Evolutionary conservation across 2,329 filamentous ascomycete genomes (phyloP).

Genomic region (Penicillium sp.): DNA sequence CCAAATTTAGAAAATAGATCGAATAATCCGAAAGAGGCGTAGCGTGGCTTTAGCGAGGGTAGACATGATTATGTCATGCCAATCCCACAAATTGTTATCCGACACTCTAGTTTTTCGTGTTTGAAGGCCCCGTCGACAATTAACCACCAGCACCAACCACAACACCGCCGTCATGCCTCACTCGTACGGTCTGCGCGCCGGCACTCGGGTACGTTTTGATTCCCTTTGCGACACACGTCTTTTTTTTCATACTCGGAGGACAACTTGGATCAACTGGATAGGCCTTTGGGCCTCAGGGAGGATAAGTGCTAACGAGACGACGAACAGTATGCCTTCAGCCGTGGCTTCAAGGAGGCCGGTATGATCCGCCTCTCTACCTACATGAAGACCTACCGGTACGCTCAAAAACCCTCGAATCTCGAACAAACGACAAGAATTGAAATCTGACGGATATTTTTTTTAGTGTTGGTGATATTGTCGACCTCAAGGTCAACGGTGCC

Average conservation of each 20-base stretch:
- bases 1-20: neutral
- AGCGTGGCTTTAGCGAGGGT: constrained; percentile 21
- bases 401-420: constrained; percentile 23
- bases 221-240: constrained; percentile 8
- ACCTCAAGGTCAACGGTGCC: constrained; percentile 98
- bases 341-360: constrained; percentile 93
- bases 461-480: constrained; percentile 96
- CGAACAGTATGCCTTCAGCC: constrained; percentile 81
- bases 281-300: constrained; percentile 18
- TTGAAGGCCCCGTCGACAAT: constrained; percentile 36
- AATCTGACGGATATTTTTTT: constrained; percentile 47
- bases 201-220: constrained; percentile 69
- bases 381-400: constrained; percentile 86
- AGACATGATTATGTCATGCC: constrained; percentile 18
- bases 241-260: constrained; percentile 5
- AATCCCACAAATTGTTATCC: constrained; percentile 8
- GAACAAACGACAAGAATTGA: constrained; percentile 25
- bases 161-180: constrained; percentile 74
- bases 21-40: neutral
- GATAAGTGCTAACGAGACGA: constrained; percentile 37
- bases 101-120: constrained; percentile 17
- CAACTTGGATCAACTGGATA: constrained; percentile 3
- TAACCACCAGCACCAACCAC: constrained; percentile 41
- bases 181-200: constrained; percentile 80
- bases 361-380: constrained; percentile 93